These are phyloP conservation scores for Corrigiola litoralis DNA, from an alignment of 179 eudicot genomes.

Conservation along the genomic window DNA sequence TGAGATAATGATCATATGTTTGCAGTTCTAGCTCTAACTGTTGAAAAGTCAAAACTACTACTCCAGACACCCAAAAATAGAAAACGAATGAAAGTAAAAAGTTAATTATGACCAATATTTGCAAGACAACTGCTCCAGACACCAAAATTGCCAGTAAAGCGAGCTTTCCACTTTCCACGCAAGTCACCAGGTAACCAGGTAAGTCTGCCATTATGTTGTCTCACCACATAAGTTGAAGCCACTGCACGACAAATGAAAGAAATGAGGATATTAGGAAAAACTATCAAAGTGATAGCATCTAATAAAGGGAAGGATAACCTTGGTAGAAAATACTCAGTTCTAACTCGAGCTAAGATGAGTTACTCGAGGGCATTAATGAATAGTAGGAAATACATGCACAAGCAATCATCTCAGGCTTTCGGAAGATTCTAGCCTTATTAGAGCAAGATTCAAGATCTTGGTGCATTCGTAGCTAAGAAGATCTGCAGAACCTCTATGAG, in stretches of 20 bases:
- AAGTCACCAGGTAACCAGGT: constrained; percentile 61
- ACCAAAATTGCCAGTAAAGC: constrained; percentile 79
- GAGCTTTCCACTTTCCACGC: constrained; percentile 77
- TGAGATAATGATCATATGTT: constrained; percentile 4
- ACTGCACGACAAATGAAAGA: constrained; percentile 13
- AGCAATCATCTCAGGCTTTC: no score
- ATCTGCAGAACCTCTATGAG: no score
- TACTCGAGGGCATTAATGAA: background rate
- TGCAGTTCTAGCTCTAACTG: background rate
- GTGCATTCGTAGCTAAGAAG: no score
- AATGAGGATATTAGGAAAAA: background rate
- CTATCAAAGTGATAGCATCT: background rate
- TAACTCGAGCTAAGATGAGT: background rate
- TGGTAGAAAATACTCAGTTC: background rate
- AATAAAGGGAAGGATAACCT: background rate
- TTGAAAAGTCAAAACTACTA: background rate
- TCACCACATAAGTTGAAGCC: constrained; percentile 29
- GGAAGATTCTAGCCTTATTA: no score
- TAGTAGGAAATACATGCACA: no score
- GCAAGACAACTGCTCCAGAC: constrained; percentile 73
- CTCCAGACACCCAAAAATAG: no score
- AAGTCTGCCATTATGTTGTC: constrained; percentile 55
- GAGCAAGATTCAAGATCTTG: no score
- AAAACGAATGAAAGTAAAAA: background rate
- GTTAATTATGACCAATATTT: constrained; percentile 59